phyloP scores from a whole-genome alignment of 345 rosid genomes.

The Eucalyptus rudis region DNA sequence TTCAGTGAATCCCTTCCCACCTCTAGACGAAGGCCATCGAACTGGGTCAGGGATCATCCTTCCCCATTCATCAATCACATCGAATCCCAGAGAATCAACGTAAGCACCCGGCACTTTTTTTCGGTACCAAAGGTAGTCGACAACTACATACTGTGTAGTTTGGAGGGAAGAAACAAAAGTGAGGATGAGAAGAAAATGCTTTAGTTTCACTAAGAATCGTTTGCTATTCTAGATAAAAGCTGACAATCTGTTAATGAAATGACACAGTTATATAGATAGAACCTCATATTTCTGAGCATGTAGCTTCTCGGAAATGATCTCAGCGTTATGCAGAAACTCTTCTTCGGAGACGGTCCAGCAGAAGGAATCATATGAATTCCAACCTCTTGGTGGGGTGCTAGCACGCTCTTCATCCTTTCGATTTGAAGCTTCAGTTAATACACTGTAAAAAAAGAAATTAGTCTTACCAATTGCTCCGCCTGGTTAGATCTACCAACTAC shows the following conservation, averaged over 20 bases:
- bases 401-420: conserved; percentile 12
- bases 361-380: conserved; percentile 94
- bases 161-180: not conserved
- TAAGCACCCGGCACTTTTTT: conserved; percentile 66
- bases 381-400: conserved; percentile 82
- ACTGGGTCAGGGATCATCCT: conserved; percentile 68
- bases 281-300: conserved; percentile 72
- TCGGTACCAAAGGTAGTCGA: conserved; percentile 96
- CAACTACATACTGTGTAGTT: conserved; percentile 65
- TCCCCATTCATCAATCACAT: conserved; percentile 97
- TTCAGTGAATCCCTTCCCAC: conserved; percentile 67
- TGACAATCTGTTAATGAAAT: not conserved
- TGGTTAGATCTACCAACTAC: not conserved
- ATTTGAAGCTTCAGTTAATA: not conserved
- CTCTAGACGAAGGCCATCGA: conserved; percentile 90
- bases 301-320: conserved; percentile 47
- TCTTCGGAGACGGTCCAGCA: conserved; percentile 81
- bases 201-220: not conserved
- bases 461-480: not conserved
- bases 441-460: not conserved
- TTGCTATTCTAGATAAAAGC: not conserved
- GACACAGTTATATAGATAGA: not conserved
- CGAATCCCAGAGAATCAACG: conserved; percentile 63
- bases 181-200: not conserved
- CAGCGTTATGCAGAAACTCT: conserved; percentile 71